phyloP scores from a whole-genome alignment of 129 eudicot species.

The Arctium lappa region DNA sequence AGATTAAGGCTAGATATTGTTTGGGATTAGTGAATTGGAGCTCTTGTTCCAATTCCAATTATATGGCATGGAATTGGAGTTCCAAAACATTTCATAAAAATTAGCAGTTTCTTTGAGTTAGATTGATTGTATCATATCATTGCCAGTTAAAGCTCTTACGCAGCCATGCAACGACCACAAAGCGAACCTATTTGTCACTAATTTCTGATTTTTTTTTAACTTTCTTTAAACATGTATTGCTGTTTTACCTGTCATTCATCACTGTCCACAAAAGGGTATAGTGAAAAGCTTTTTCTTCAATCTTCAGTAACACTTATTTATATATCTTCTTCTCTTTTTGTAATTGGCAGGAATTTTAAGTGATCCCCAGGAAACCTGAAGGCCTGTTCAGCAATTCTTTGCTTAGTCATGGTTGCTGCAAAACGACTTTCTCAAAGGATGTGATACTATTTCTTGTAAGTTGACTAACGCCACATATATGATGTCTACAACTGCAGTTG shows the following conservation, averaged over 20 bases:
- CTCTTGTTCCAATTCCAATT: not conserved
- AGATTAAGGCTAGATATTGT: not conserved
- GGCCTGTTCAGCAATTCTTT: conserved; percentile 16
- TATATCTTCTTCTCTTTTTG: conserved; percentile 1
- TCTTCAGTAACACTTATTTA: not conserved
- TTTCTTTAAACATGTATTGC: not conserved
- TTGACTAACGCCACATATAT: conserved; percentile 22
- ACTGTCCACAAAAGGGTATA: not conserved
- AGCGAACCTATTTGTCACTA: not conserved
- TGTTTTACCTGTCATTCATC: conserved; percentile 1
- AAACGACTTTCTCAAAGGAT: conserved; percentile 1
- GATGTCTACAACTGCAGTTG: conserved; percentile 87
- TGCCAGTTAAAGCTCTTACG: not conserved
- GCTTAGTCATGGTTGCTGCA: conserved; percentile 19
- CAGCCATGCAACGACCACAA: not conserved
- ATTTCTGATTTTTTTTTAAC: not conserved
- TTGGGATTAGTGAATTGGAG: not conserved
- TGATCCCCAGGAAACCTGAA: conserved; percentile 8
- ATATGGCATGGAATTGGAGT: conserved; percentile 9
- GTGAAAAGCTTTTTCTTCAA: not conserved
- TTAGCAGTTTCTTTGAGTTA: not conserved
- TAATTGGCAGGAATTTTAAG: conserved; percentile 16
- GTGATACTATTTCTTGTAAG: conserved; percentile 31
- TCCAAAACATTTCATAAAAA: not conserved
- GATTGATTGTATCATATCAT: not conserved